These are phyloP conservation scores for Pseudisothecium myosuroides DNA, from an alignment of 225 moss, liverwort and hornwort genomes.

Conservation along the genomic window DNA sequence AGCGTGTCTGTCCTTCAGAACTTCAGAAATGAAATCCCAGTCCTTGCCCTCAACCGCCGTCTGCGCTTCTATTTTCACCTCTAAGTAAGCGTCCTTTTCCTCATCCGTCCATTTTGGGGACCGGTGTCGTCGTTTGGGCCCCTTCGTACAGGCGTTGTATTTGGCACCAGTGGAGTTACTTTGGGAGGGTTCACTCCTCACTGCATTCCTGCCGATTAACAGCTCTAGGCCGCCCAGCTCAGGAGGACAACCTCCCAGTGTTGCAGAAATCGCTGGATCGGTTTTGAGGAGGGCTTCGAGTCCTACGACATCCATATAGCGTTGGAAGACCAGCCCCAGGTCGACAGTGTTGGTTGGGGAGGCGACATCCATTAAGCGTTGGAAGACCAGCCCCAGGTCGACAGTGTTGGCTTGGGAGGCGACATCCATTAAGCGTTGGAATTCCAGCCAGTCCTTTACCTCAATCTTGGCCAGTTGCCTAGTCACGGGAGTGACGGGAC, in stretches of 20 bases:
- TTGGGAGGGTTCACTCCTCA: background rate
- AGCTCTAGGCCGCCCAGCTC: background rate
- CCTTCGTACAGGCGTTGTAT: background rate
- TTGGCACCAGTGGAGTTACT: background rate
- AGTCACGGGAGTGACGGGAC: too few relatives aligned
- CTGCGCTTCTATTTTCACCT: background rate
- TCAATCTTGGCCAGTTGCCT: too few relatives aligned
- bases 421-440: too few relatives aligned
- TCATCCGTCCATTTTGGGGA: background rate
- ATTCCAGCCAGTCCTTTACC: too few relatives aligned
- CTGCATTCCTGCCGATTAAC: background rate
- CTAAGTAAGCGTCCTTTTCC: background rate
- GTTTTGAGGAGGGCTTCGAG: background rate
- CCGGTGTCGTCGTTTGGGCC: background rate
- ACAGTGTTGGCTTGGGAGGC: too few relatives aligned
- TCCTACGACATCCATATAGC: fast-evolving
- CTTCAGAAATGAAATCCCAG: background rate
- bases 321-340: background rate
- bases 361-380: background rate
- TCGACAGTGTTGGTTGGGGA: background rate
- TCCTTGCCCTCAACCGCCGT: background rate
- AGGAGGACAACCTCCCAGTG: background rate
- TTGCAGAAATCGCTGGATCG: background rate
- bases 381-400: too few relatives aligned
- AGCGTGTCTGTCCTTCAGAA: background rate